These are phyloP conservation scores for Aphanomyces euteiches DNA, from an alignment of 352 stramenopile genomes.

Conservation along the genomic window DNA sequence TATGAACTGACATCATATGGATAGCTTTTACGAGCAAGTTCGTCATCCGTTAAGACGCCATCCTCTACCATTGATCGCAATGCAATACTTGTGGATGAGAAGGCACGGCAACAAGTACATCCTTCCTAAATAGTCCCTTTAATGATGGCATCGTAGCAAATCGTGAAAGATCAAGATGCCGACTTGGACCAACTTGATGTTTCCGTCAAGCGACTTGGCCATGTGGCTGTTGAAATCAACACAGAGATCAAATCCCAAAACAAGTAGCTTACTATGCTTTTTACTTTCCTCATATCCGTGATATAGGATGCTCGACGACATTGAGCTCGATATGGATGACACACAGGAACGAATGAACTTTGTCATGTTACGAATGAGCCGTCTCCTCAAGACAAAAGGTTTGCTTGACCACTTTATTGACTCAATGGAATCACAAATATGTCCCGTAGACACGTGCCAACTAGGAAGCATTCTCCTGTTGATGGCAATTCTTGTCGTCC, in stretches of 20 bases:
- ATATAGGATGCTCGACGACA: conserved; percentile 67
- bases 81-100: conserved; percentile 50
- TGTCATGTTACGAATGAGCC: conserved; percentile 73
- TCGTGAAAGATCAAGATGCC: conserved; percentile 65
- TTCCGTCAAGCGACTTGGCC: conserved; percentile 52
- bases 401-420: conserved; percentile 14
- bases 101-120: conserved; percentile 48
- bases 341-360: conserved; percentile 79
- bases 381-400: conserved; percentile 81
- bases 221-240: conserved; percentile 70
- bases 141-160: conserved; percentile 42
- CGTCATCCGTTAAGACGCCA: neutral
- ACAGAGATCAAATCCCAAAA: conserved; percentile 70
- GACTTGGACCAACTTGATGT: conserved; percentile 53
- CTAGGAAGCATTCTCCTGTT: conserved; percentile 71
- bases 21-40: conserved; percentile 1
- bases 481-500: conserved; percentile 57
- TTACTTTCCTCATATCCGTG: conserved; percentile 3
- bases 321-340: conserved; percentile 68
- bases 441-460: conserved; percentile 62
- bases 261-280: conserved; percentile 42
- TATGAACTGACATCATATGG: conserved; percentile 15
- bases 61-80: conserved; percentile 24
- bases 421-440: too few species aligned
- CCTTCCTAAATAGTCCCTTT: neutral